Evolutionary conservation across 495 filamentous ascomycete genomes (phyloP).

Genomic region (Penicillium pancosmium): DNA sequence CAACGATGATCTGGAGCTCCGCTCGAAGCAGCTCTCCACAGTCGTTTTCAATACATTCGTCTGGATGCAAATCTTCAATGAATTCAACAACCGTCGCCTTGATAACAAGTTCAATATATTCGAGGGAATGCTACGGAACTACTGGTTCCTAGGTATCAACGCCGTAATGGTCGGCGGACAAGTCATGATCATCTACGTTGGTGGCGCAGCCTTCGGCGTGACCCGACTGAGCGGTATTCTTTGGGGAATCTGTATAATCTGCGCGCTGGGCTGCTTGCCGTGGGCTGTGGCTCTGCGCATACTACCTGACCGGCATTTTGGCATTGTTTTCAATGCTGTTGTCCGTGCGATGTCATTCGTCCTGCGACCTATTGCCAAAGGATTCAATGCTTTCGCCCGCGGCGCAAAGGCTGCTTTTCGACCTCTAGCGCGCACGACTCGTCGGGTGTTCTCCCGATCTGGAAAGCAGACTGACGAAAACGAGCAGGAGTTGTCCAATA

Average conservation of each 20-base stretch:
- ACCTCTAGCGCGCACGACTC: conserved; percentile 29
- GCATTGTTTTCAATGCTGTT: conserved; percentile 41
- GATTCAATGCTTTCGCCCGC: conserved; percentile 19
- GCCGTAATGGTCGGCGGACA: conserved; percentile 77
- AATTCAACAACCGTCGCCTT: conserved; percentile 89
- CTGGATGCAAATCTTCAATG: conserved; percentile 97
- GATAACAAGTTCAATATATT: conserved; percentile 92
- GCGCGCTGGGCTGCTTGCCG: conserved; percentile 72
- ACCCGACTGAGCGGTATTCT: conserved; percentile 65
- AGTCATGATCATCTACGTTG: conserved; percentile 79
- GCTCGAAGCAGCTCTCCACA: conserved; percentile 59
- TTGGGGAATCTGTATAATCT: conserved; percentile 76
- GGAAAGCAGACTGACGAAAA: conserved; percentile 1
- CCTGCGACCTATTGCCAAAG: conserved; percentile 33
- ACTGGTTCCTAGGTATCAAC: conserved; percentile 84
- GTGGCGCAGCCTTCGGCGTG: conserved; percentile 73
- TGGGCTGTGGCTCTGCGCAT: conserved; percentile 72
- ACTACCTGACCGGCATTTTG: conserved; percentile 62
- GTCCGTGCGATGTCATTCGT: conserved; percentile 28
- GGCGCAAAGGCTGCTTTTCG: conserved; percentile 22
- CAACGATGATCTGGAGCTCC: conserved; percentile 29
- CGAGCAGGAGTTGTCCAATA: neutral
- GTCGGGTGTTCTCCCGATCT: conserved; percentile 16
- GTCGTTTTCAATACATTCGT: conserved; percentile 94
- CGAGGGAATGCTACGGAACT: conserved; percentile 75